These are phyloP conservation scores for Hypoxylon sp. DNA, from an alignment of 2,329 filamentous ascomycete genomes.

Conservation along the genomic window DNA sequence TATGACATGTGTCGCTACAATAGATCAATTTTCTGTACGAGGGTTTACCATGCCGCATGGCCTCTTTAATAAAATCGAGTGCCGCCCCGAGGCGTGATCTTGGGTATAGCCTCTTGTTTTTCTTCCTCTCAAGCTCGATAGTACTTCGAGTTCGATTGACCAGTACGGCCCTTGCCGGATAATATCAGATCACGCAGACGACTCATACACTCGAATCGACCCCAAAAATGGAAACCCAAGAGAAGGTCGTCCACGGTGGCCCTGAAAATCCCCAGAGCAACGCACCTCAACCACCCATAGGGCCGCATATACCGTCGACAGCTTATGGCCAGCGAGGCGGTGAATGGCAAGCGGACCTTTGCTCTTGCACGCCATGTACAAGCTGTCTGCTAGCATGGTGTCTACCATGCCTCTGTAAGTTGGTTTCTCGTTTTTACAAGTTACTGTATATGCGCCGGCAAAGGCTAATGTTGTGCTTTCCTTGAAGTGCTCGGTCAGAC, in stretches of 20 bases:
- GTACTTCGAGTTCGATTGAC: not conserved
- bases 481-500: constrained; percentile 50
- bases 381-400: constrained; percentile 48
- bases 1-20: not conserved
- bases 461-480: constrained; percentile 13
- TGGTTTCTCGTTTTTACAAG: not conserved
- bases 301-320: constrained; percentile 25
- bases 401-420: constrained; percentile 50
- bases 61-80: constrained; percentile 19
- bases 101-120: constrained; percentile 12
- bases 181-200: not conserved
- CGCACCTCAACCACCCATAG: constrained; percentile 24
- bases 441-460: not conserved
- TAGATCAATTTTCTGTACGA: too few species aligned
- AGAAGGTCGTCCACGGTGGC: constrained; percentile 26
- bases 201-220: not conserved
- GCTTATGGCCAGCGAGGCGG: constrained; percentile 44
- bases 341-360: constrained; percentile 49
- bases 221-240: constrained; percentile 28
- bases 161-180: too few species aligned
- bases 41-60: too few species aligned
- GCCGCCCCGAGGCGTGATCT: not conserved
- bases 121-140: not conserved
- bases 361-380: constrained; percentile 47
- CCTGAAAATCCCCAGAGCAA: constrained; percentile 19